A percentile compares a stretch with the other conserved stretches of the same genome.
Evolutionary conservation across 192 early-diverging fungal genomes (phyloP).

Genomic region (Globomyces pollinis-pini): DNA sequence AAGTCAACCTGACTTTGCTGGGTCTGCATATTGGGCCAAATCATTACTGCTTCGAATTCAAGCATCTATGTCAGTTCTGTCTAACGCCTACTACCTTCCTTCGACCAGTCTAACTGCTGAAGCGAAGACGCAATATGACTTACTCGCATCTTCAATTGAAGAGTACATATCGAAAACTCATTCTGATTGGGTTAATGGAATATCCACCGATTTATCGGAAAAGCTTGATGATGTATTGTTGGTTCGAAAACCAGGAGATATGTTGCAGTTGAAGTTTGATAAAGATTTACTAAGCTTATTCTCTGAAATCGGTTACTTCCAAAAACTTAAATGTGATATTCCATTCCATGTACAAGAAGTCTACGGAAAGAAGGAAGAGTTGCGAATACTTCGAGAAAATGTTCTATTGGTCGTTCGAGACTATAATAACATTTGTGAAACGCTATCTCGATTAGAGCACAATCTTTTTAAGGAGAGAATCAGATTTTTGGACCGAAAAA

Average conservation of each 20-base stretch:
- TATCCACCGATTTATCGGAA: constrained; percentile 28
- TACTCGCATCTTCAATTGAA: constrained; percentile 41
- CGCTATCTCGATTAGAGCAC: constrained; percentile 44
- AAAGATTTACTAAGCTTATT: constrained; percentile 45
- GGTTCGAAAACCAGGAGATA: constrained; percentile 23
- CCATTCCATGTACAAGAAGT: constrained; percentile 58
- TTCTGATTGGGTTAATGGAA: constrained; percentile 39
- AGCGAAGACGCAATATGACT: constrained; percentile 47
- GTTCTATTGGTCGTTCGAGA: constrained; percentile 56
- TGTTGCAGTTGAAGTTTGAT: constrained; percentile 57
- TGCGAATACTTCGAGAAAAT: constrained; percentile 51
- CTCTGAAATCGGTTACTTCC: constrained; percentile 50
- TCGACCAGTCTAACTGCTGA: constrained; percentile 43
- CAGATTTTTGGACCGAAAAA: constrained; percentile 55
- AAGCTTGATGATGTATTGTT: constrained; percentile 43
- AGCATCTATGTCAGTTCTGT: constrained; percentile 30
- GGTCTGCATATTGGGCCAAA: constrained; percentile 56
- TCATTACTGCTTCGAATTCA: constrained; percentile 41
- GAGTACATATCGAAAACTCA: constrained; percentile 55
- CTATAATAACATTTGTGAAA: constrained; percentile 57
- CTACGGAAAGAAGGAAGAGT: constrained; percentile 51
- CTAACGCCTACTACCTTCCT: constrained; percentile 49
- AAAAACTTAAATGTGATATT: constrained; percentile 53
- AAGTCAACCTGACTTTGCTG: constrained; percentile 48
- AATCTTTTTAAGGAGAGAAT: constrained; percentile 52